Base-by-base conservation (phyloP, 2,329 filamentous ascomycete species). In the Cladosporium cucumerinum region DNA sequence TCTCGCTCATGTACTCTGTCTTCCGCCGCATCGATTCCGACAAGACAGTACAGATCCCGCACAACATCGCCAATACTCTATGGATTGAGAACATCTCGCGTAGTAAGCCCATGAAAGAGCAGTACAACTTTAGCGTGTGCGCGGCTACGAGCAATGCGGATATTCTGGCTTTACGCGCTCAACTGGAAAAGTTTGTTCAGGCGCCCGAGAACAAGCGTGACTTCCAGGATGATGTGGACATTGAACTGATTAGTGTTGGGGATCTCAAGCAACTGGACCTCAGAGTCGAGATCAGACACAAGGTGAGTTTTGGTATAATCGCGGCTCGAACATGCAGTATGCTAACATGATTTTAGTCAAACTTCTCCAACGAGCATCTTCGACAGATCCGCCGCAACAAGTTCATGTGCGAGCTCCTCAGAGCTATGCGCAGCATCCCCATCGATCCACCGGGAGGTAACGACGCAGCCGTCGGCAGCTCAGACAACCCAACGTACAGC, bases 331-430 rank as follows among this genome's bases (percentile, higher is more conserved):
- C 2, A 12, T 36, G 34, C 6, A 16, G 48, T 1, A 2, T 28
- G 48, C 60, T 61, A 30, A 62, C 21, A 21, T 1, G 1, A 3
- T 26, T 28, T 4, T 25, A 69, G 67, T 78, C 76, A 67, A 81
- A 82, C 67, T 80, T 79, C 78, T 77, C 79, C 36, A 82, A 96
- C 77, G 93, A 96, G 68, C 83, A 85, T 2, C 85, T 97, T 30
- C 90, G 92, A 48, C 87, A 88, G 21, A 85, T 88, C 14, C 88
- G 93, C 61, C 88, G 93, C 67, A 95, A 91, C 75, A 97, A 96
- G 78, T 97, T 97, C 80, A 96, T 97, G 87, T 96, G 92, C 74
- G 94, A 94, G 1, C 82, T 98, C 66, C 88, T 94, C 2, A 78
- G 92, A 12, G 92, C 93, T 1, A 80, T 96, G 67, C 91, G 92